Evolutionary conservation across 495 filamentous ascomycete genomes (phyloP).

Genomic region (Parathielavia hyrcaniae): DNA sequence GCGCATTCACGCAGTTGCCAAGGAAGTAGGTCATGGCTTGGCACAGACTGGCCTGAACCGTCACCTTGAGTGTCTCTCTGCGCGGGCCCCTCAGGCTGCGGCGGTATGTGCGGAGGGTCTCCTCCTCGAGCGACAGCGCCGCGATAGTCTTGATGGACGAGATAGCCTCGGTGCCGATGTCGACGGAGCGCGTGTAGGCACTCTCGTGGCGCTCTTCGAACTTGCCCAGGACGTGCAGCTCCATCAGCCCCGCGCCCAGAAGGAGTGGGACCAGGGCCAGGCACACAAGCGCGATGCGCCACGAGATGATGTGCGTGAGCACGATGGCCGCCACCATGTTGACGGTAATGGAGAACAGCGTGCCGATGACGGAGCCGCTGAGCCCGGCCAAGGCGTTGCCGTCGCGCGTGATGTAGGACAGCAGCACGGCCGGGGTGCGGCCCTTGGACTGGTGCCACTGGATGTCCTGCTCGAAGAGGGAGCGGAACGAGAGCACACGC

Average conservation of each 20-base stretch:
- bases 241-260: slow-evolving; percentile 69
- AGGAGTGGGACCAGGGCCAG: slow-evolving; percentile 70
- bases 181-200: slow-evolving; percentile 64
- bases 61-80: slow-evolving; percentile 18
- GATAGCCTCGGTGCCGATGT: slow-evolving; percentile 79
- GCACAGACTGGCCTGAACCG: slow-evolving; percentile 35
- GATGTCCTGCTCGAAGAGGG: slow-evolving; percentile 86
- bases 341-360: slow-evolving; percentile 64
- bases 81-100: slow-evolving; percentile 18
- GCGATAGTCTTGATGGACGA: slow-evolving; percentile 82
- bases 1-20: slow-evolving; percentile 69
- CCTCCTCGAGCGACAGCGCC: slow-evolving; percentile 50
- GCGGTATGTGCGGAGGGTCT: slow-evolving; percentile 63
- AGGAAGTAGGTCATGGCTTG: slow-evolving; percentile 73
- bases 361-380: slow-evolving; percentile 69
- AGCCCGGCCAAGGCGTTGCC: slow-evolving; percentile 74
- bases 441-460: slow-evolving; percentile 74
- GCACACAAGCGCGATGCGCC: slow-evolving; percentile 83
- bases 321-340: slow-evolving; percentile 62
- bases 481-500: slow-evolving; percentile 68
- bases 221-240: slow-evolving; percentile 58
- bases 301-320: slow-evolving; percentile 64
- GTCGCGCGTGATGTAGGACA: slow-evolving; percentile 71
- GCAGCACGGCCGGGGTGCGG: slow-evolving; percentile 72
- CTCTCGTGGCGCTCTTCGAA: slow-evolving; percentile 65